Base-by-base conservation (phyloP, 768 basidiomycete genomes). In the Russula abietina region DNA sequence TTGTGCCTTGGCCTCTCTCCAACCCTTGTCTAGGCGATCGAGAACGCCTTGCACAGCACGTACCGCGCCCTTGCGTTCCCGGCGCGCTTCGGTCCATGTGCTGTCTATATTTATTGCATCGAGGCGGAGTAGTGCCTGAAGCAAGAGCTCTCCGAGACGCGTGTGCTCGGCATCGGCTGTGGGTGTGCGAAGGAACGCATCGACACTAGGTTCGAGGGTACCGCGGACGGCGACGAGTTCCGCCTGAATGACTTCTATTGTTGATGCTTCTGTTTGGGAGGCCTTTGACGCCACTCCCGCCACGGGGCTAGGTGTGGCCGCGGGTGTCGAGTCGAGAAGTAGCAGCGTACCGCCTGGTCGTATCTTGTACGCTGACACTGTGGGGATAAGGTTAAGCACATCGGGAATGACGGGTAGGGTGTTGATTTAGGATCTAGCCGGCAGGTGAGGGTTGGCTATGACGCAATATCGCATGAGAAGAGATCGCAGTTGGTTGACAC, bases 101-200 rank as follows among this genome's bases (percentile, higher is more conserved):
- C 78, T 77, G 50, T 91, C 88, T 22, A 92, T 79, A 45, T 78
- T 75, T 69, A 97, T 79, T 55, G 88, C 89, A 69, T 98, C 96
- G 38, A 98, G 77, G 55, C 90, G 84, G 22, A 98, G 80, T 30
- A 98, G 78, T n/a, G 85, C 81, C 71, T 97, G 94, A 28, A 97
- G 79, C 28, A 98, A 80, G 60, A 91, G 74, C 74, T 98, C 96
- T 28, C 82, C 85, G 56, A 98, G 75, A 19, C 90, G 75, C 14
- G 76, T 74, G 65, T 85, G 83, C 59, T 81, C 79, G 14, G 71
- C 58, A 5, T 68, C 68, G 30, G 64, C 55, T 45, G 52, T 60
- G 49, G 50, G 72, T 65, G 64, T 68, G 54, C 57, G 69, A 58
- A 60, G 69, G 61, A 91, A 89, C 41, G 73, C 68, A 16, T 84